phyloP scores from a whole-genome alignment of 139 green algal species.

The Tetratostichococcus sp. region DNA sequence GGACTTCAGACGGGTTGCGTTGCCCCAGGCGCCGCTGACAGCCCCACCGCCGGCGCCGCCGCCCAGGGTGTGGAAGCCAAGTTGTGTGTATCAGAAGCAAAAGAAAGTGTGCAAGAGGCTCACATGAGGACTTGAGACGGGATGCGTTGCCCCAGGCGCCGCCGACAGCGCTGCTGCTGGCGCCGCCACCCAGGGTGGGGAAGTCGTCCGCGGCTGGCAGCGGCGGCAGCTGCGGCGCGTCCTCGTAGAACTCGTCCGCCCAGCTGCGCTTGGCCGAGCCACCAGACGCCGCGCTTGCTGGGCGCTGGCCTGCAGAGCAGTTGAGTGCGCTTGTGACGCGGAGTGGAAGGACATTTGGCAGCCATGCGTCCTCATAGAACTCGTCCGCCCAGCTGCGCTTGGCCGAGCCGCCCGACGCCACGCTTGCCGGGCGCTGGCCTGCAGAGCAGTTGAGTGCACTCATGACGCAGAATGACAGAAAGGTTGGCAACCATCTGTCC shows the following conservation, averaged over 20 bases:
- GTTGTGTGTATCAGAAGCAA: neutral
- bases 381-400: neutral
- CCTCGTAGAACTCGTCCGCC: neutral
- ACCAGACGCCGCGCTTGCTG: neutral
- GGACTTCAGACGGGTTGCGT: neutral
- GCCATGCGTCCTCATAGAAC: neutral
- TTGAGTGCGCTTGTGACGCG: too few species aligned
- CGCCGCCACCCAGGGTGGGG: neutral
- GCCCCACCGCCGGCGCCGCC: neutral
- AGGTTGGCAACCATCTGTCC: too few species aligned
- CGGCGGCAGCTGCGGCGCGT: neutral
- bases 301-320: neutral
- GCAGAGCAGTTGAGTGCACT: too few species aligned
- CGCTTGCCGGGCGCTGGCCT: neutral
- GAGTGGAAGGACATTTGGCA: neutral
- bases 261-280: neutral
- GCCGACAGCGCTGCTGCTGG: neutral
- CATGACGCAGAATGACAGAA: neutral
- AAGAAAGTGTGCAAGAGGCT: constrained; percentile 1
- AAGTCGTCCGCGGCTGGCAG: neutral
- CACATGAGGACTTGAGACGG: neutral
- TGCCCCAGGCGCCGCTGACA: constrained; percentile 2
- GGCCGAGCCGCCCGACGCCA: neutral
- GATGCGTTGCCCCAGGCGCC: constrained; percentile 4
- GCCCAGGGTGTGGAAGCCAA: too few species aligned